These are phyloP conservation scores for Leptodermis oblonga DNA, from an alignment of 257 asterid species.

Conservation along the genomic window DNA sequence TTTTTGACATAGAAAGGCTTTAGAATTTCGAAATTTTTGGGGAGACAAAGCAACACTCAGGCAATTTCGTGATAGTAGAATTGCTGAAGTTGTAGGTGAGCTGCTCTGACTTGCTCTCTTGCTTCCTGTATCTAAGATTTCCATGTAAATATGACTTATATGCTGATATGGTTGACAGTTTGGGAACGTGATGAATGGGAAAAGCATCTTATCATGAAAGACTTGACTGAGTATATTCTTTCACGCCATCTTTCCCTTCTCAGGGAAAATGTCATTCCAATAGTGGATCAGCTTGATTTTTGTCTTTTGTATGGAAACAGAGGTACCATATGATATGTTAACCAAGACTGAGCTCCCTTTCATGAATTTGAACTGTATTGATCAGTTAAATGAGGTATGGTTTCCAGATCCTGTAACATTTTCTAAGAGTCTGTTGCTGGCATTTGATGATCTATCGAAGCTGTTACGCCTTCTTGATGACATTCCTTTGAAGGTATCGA, in stretches of 20 bases:
- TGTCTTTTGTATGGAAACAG: constrained; percentile 53
- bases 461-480: constrained; percentile 70
- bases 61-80: constrained; percentile 84
- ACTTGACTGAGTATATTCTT: constrained; percentile 68
- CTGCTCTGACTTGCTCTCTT: constrained; percentile 21
- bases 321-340: constrained; percentile 60
- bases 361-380: constrained; percentile 9
- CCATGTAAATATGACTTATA: background rate
- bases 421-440: constrained; percentile 58
- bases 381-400: constrained; percentile 14
- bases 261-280: constrained; percentile 48
- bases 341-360: too few species aligned
- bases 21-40: constrained; percentile 89
- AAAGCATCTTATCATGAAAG: constrained; percentile 79
- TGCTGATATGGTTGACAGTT: constrained; percentile 38
- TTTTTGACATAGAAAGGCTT: constrained; percentile 50
- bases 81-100: constrained; percentile 96
- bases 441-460: constrained; percentile 80
- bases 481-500: constrained; percentile 82
- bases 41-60: constrained; percentile 89
- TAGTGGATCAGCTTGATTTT: constrained; percentile 92
- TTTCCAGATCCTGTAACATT: constrained; percentile 76
- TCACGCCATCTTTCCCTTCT: constrained; percentile 78
- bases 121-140: constrained; percentile 14
- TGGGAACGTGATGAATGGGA: constrained; percentile 85